Evolutionary conservation across 2,329 filamentous ascomycete genomes (phyloP).

Genomic region (Neocucurbitaria cava): DNA sequence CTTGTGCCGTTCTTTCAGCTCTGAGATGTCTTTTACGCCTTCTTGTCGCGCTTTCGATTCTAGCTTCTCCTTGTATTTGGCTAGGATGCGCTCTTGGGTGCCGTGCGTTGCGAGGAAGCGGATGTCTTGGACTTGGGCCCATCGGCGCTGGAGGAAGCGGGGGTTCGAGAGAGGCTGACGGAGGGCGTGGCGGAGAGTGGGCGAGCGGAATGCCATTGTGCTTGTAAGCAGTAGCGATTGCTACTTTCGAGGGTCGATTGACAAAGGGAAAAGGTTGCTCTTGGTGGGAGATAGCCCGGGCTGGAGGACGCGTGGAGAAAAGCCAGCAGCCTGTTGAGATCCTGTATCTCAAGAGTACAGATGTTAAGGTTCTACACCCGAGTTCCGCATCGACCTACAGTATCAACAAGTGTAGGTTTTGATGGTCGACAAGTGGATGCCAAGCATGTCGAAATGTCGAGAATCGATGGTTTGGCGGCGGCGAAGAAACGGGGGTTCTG

Average conservation of each 20-base stretch:
- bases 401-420: background rate
- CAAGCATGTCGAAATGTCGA: background rate
- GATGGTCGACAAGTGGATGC: slow-evolving; percentile 3
- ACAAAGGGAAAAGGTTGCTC: no score
- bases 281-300: background rate
- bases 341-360: no score
- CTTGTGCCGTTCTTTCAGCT: slow-evolving; percentile 81
- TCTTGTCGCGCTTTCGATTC: slow-evolving; percentile 78
- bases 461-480: background rate
- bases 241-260: no score
- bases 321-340: background rate
- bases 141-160: slow-evolving; percentile 70
- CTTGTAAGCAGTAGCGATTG: no score
- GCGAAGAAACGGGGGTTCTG: slow-evolving; percentile 25
- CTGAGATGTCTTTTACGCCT: slow-evolving; percentile 72
- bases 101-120: slow-evolving; percentile 86
- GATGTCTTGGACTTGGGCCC: slow-evolving; percentile 91
- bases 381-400: no score
- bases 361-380: no score
- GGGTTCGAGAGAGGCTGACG: slow-evolving; percentile 41
- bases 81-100: slow-evolving; percentile 70
- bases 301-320: background rate
- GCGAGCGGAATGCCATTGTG: slow-evolving; percentile 32
- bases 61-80: slow-evolving; percentile 89
- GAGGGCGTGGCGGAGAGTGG: slow-evolving; percentile 38